A percentile compares a stretch with the other conserved stretches of the same genome.
phyloP scores from a whole-genome alignment of 2,329 filamentous ascomycete species.

The Epicoccum nigrum region DNA sequence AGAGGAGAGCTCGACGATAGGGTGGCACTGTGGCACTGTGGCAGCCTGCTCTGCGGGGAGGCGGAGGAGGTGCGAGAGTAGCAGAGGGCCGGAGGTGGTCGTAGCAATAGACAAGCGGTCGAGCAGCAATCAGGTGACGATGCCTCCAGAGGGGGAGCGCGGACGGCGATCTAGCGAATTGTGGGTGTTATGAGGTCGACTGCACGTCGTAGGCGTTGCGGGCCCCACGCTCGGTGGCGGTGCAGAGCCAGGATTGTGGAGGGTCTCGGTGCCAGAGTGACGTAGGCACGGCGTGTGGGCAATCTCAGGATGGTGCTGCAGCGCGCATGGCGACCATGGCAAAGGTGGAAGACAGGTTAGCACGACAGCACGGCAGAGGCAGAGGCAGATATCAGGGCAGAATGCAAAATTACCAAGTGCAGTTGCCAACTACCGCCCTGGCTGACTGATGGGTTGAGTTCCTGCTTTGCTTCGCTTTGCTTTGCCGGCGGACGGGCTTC shows the following conservation, averaged over 20 bases:
- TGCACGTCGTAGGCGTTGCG: constrained; percentile 24
- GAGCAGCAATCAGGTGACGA: constrained; percentile 20
- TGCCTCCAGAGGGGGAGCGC: constrained; percentile 17
- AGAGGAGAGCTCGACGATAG: too few species aligned
- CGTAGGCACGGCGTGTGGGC: constrained; percentile 22
- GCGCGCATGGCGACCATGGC: constrained; percentile 10
- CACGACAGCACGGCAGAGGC: constrained; percentile 3
- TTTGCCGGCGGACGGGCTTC: constrained; percentile 6
- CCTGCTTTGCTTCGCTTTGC: too few species aligned
- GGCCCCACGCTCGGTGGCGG: constrained; percentile 29
- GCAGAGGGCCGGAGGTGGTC: constrained; percentile 7
- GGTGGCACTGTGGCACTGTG: too few species aligned
- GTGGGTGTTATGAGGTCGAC: constrained; percentile 25
- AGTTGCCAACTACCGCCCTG: neutral
- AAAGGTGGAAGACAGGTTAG: neutral
- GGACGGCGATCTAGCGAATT: constrained; percentile 22
- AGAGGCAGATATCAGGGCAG: neutral
- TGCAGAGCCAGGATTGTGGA: constrained; percentile 22
- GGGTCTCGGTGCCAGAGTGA: constrained; percentile 29
- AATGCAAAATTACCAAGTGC: constrained; percentile 4
- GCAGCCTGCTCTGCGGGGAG: constrained; percentile 26
- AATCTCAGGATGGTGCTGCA: constrained; percentile 23
- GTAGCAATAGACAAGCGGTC: constrained; percentile 13
- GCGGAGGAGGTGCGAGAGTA: neutral
- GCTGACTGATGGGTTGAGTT: constrained; percentile 9